phyloP scores from a whole-genome alignment of 495 filamentous ascomycete genomes.

The Aspergillus cavernicola region DNA sequence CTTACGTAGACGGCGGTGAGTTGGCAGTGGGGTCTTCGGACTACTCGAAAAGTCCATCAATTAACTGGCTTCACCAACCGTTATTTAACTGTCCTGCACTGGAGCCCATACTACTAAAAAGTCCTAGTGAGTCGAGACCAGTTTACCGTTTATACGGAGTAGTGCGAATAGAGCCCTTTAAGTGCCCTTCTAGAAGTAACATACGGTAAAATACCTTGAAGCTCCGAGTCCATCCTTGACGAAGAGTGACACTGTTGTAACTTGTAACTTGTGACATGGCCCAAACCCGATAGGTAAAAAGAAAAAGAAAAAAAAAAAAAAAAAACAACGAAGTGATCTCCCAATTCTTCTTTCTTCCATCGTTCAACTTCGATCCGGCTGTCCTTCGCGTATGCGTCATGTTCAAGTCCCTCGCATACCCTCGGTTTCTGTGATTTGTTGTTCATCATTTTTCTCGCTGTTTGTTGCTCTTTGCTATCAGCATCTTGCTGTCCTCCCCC shows the following conservation, averaged over 20 bases:
- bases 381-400: slow-evolving; percentile 29
- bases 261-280: slow-evolving; percentile 9
- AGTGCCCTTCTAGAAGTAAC: not conserved
- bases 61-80: not conserved
- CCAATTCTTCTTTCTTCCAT: slow-evolving; percentile 15
- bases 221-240: not conserved
- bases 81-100: not conserved
- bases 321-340: no score
- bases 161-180: no score
- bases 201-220: slow-evolving; percentile 17
- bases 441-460: slow-evolving; percentile 11
- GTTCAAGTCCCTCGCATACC: slow-evolving; percentile 25
- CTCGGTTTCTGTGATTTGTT: slow-evolving; percentile 27
- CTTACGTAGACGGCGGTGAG: slow-evolving; percentile 20
- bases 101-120: no score
- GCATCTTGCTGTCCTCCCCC: slow-evolving; percentile 12
- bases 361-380: slow-evolving; percentile 24
- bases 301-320: slow-evolving; percentile 16
- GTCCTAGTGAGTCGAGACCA: no score
- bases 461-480: slow-evolving; percentile 8
- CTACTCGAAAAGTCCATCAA: slow-evolving; percentile 1
- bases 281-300: slow-evolving; percentile 13
- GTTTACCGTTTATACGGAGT: no score
- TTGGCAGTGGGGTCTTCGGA: not conserved
- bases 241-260: not conserved